Conservation (phyloP, 352 stramenopile species). For the Phytophthora vignae region DNA sequence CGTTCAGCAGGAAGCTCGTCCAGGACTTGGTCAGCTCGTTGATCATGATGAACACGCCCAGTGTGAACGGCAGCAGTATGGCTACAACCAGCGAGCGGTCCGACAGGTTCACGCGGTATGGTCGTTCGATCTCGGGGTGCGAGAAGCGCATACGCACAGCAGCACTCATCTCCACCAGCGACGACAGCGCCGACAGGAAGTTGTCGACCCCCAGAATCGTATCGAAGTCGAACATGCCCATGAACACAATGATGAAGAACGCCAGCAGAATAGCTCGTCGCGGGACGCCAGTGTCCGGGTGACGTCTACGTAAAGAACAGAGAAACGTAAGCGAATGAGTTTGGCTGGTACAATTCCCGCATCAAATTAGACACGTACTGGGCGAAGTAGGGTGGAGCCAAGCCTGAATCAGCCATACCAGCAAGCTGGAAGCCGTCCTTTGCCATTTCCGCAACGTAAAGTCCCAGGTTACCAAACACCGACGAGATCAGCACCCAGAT, state of each 20-base stretch:
- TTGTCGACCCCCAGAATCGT: slow-evolving; percentile 86
- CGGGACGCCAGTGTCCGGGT: slow-evolving; percentile 66
- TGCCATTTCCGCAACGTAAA: slow-evolving; percentile 86
- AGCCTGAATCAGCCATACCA: slow-evolving; percentile 83
- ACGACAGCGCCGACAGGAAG: slow-evolving; percentile 78
- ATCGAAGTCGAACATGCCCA: slow-evolving; percentile 85
- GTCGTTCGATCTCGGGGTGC: slow-evolving; percentile 75
- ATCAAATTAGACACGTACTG: slow-evolving; percentile 46
- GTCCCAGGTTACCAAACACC: slow-evolving; percentile 79
- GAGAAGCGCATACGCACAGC: slow-evolving; percentile 83
- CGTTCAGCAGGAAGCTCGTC: slow-evolving; percentile 72
- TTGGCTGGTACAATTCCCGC: not conserved
- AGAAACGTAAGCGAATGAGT: not conserved
- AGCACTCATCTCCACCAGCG: slow-evolving; percentile 79
- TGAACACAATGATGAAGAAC: slow-evolving; percentile 81
- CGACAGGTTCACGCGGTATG: slow-evolving; percentile 80
- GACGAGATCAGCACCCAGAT: slow-evolving; percentile 81
- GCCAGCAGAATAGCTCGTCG: slow-evolving; percentile 74
- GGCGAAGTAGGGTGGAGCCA: slow-evolving; percentile 79
- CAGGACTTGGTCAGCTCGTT: slow-evolving; percentile 86
- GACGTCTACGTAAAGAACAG: slow-evolving; percentile 38
- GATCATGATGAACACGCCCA: slow-evolving; percentile 76
- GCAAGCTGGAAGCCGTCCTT: slow-evolving; percentile 86
- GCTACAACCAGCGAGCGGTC: slow-evolving; percentile 58
- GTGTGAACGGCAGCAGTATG: slow-evolving; percentile 62